Percentiles rank a stretch among this genome's conserved stretches.
These are phyloP conservation scores for Aspergillus incahuasiensis DNA, from an alignment of 495 filamentous ascomycete genomes.

Conservation along the genomic window DNA sequence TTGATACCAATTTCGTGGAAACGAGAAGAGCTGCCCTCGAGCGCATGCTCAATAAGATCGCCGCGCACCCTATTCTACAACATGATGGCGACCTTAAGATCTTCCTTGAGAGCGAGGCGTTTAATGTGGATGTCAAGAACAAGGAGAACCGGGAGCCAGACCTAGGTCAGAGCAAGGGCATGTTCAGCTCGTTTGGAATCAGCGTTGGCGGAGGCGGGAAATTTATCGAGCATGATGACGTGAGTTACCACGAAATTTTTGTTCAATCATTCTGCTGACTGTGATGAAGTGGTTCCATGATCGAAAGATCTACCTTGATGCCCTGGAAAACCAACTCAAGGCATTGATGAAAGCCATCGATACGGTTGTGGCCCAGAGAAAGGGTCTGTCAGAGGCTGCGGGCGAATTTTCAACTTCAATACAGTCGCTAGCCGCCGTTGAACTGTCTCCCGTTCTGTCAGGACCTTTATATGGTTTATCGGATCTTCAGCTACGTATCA, in stretches of 20 bases:
- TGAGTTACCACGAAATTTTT: conserved; percentile 43
- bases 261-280: neutral
- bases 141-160: conserved; percentile 88
- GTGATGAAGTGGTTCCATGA: conserved; percentile 87
- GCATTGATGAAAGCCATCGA: conserved; percentile 91
- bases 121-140: conserved; percentile 95
- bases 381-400: conserved; percentile 86
- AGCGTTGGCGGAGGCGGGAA: conserved; percentile 69
- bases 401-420: conserved; percentile 88
- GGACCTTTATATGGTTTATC: conserved; percentile 84
- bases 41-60: conserved; percentile 94
- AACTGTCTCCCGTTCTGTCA: conserved; percentile 83
- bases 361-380: conserved; percentile 82
- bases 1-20: conserved; percentile 96
- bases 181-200: conserved; percentile 81
- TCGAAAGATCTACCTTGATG: conserved; percentile 87
- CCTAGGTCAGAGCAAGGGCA: conserved; percentile 84
- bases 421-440: conserved; percentile 83
- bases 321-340: conserved; percentile 91
- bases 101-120: conserved; percentile 91
- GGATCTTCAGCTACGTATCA: conserved; percentile 86
- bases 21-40: conserved; percentile 83
- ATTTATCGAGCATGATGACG: conserved; percentile 97
- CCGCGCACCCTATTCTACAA: conserved; percentile 83
- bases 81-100: conserved; percentile 92